phyloP scores from a whole-genome alignment of 1,284 basidiomycete genomes.

The Apiotrichum gamsii region DNA sequence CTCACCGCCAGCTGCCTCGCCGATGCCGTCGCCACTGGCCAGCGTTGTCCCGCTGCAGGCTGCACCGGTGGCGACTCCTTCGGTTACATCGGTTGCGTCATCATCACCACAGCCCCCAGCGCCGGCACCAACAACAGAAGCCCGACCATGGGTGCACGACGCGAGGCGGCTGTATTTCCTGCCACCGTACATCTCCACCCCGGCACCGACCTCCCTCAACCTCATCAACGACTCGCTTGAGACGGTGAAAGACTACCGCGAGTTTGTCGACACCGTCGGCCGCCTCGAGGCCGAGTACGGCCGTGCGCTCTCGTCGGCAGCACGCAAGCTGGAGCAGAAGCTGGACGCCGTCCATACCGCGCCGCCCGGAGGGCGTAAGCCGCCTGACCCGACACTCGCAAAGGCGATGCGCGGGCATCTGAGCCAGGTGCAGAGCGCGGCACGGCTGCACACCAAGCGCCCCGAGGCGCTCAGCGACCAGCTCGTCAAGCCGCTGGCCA shows the following conservation, averaged over 20 bases:
- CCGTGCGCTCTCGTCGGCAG: constrained; percentile 10
- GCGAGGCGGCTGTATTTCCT: constrained; percentile 15
- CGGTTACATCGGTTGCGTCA: too few relatives aligned
- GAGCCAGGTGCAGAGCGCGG: constrained; percentile 8
- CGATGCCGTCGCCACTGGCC: too few relatives aligned
- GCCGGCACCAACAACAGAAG: too few relatives aligned
- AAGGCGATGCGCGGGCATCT: constrained; percentile 14
- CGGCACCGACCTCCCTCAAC: constrained; percentile 2
- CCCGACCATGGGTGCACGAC: constrained; percentile 15
- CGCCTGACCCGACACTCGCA: constrained; percentile 9
- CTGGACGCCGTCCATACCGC: constrained; percentile 6
- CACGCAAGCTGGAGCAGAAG: constrained; percentile 16
- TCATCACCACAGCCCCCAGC: too few relatives aligned
- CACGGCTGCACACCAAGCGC: constrained; percentile 16
- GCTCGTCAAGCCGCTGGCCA: constrained; percentile 12
- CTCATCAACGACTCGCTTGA: constrained; percentile 18
- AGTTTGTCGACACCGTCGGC: constrained; percentile 19
- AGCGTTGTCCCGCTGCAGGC: too few relatives aligned
- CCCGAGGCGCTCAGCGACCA: constrained; percentile 10
- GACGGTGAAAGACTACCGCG: constrained; percentile 18
- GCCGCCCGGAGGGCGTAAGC: constrained; percentile 9
- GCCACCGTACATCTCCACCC: constrained; percentile 2
- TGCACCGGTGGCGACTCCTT: too few relatives aligned
- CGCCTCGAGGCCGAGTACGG: constrained; percentile 18
- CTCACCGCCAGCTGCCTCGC: too few relatives aligned